Evolutionary conservation across 306 rosid genomes (phyloP), one percentile per base, ranked within the genome.

Genomic region (Glycyrrhiza uralensis): DNA sequence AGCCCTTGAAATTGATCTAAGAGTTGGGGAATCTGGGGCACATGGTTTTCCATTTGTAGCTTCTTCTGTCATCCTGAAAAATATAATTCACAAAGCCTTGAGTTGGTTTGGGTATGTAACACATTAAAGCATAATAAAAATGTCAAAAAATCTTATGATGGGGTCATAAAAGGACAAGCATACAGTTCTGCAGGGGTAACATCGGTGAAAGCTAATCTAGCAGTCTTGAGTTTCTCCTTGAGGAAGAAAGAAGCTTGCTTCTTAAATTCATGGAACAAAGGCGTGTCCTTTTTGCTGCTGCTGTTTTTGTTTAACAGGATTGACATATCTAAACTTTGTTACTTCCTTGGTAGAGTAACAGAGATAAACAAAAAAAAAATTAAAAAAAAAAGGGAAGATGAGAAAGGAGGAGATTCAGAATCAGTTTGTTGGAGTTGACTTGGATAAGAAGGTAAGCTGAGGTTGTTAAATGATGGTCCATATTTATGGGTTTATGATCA

Each of bases 161-260:
- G 24, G 33, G 18, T 28, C 54, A 41, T 15, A 5, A 19, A 30
- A 17, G 26, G 20, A 12, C 10, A 15, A 56, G 20, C 82, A 89
- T 81, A 92, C 94, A 92, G 60, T 62, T 92, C 75, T 38, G 94
- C 86, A 0, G 89, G 84, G 56, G 97, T 92, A 32, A 89, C 96
- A 86, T 89, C 90, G 1, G 96, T 89, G 72, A 92, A 90, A 32
- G 91, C 92, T 50, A 92, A 76, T 76, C 96, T 86, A 13, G 90
- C 96, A 54, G 81, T 85, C 81, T 86, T 89, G 78, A 89, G 76
- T 80, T 87, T 87, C 85, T 86, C 89, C 80, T 83, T 89, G 72
- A 92, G 60, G 74, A 80, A 88, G 85, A 86, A 92, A 61, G 96
- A 89, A 57, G 98, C 96, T 63, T 89, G 96, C 58, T 80, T 90